phyloP scores from a whole-genome alignment of 2,329 filamentous ascomycete species.

The Aspergillus sp. region DNA sequence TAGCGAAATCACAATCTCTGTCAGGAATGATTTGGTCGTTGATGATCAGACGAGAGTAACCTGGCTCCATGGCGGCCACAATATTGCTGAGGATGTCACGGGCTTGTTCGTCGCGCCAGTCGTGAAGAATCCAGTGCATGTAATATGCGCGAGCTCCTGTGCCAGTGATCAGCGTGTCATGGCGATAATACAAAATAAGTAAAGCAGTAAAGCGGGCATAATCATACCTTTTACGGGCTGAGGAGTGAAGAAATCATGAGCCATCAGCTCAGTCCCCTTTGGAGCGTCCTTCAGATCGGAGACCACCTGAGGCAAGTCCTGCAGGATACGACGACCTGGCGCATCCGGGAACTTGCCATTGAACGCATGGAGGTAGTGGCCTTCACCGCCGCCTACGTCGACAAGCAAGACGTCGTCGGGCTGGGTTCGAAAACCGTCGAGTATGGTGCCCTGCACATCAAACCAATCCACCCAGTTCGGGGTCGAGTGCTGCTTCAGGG shows the following conservation, averaged over 20 bases:
- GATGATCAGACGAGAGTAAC: conserved; percentile 24
- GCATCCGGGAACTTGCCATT: conserved; percentile 7
- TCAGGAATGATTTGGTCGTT: conserved; percentile 26
- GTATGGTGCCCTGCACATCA: conserved; percentile 4
- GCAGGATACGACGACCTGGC: conserved; percentile 17
- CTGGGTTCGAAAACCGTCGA: conserved; percentile 8
- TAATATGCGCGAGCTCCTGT: conserved; percentile 21
- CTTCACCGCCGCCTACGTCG: conserved; percentile 23
- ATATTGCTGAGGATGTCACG: conserved; percentile 17
- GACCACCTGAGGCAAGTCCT: conserved; percentile 20
- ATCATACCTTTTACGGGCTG: conserved; percentile 19
- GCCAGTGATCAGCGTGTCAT: neutral
- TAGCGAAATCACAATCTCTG: conserved; percentile 8
- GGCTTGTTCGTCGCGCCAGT: conserved; percentile 18
- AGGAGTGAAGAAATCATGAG: conserved; percentile 20
- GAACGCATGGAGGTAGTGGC: conserved; percentile 20
- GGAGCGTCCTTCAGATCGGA: conserved; percentile 1
- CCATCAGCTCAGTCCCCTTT: conserved; percentile 8
- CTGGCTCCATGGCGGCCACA: conserved; percentile 19
- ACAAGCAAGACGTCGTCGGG: conserved; percentile 18
- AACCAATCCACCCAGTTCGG: conserved; percentile 16
- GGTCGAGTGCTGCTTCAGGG: conserved; percentile 9
- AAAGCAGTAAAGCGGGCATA: neutral
- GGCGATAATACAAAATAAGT: neutral
- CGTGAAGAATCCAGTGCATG: conserved; percentile 22